Conservation (phyloP, 1,284 basidiomycete genomes). For the Malassezia arunalokei region DNA sequence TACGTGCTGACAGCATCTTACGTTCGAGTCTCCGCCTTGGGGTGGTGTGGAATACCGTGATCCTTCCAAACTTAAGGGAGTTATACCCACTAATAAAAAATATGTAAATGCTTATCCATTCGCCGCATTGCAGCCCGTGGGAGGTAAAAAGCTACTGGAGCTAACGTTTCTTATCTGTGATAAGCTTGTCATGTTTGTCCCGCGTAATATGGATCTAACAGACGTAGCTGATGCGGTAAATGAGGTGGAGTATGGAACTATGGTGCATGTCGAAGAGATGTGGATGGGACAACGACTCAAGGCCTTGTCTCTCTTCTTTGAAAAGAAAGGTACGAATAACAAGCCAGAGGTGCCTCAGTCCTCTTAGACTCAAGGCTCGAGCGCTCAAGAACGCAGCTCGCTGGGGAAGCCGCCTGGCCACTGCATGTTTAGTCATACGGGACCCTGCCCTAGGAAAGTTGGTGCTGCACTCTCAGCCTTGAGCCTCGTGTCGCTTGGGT, state of each 20-base stretch:
- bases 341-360: too few species aligned
- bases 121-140: slow-evolving; percentile 59
- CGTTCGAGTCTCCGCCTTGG: slow-evolving; percentile 33
- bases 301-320: slow-evolving; percentile 7
- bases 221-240: slow-evolving; percentile 54
- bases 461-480: too few species aligned
- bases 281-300: slow-evolving; percentile 13
- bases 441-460: too few species aligned
- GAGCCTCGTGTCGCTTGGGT: too few species aligned
- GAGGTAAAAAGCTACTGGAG: slow-evolving; percentile 65
- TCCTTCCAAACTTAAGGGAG: neutral
- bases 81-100: neutral
- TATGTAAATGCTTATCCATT: slow-evolving; percentile 21
- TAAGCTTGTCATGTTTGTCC: slow-evolving; percentile 65
- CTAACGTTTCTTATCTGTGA: slow-evolving; percentile 12
- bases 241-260: neutral
- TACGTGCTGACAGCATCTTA: neutral
- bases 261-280: slow-evolving; percentile 10
- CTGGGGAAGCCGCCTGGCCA: too few species aligned
- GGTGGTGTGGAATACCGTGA: slow-evolving; percentile 32
- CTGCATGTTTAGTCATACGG: too few species aligned
- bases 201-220: slow-evolving; percentile 64
- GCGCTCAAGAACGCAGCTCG: too few species aligned
- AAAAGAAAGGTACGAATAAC: neutral
- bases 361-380: too few species aligned